Percentiles rank a stretch among this genome's conserved stretches.
Conservation (phyloP, 441 rosid species). For the Euphorbia schlechtendalii region DNA sequence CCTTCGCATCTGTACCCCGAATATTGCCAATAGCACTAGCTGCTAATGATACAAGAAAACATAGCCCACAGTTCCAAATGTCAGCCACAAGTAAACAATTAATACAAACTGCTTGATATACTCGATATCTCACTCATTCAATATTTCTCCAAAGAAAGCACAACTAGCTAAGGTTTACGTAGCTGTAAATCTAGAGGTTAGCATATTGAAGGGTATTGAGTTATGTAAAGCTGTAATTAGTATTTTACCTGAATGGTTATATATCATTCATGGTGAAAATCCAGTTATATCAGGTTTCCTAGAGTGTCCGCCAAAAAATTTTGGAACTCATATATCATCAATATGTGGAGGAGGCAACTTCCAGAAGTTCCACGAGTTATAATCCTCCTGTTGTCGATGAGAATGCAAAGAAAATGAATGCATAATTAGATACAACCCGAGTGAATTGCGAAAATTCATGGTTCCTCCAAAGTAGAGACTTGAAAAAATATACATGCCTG, state of each 20-base stretch:
- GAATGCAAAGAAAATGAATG: background rate
- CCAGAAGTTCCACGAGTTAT: conserved; percentile 93
- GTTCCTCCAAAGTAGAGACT: background rate
- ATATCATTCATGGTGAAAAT: conserved; percentile 7
- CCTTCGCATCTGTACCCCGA: conserved; percentile 19
- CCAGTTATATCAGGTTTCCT: conserved; percentile 8
- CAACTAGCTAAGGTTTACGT: background rate
- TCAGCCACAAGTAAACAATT: background rate
- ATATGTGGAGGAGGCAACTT: conserved; percentile 59
- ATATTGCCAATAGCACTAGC: conserved; percentile 12
- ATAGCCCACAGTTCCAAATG: background rate
- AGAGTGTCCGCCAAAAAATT: conserved; percentile 3
- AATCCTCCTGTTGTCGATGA: conserved; percentile 62
- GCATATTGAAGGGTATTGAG: background rate
- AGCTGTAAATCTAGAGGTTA: background rate
- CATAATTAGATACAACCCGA: conserved; percentile 4
- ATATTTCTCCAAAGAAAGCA: background rate
- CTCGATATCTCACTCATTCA: too few relatives aligned
- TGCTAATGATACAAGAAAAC: background rate
- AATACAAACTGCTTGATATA: background rate
- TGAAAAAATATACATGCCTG: conserved; percentile 4
- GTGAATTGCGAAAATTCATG: background rate
- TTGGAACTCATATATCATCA: conserved; percentile 32
- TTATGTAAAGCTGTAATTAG: background rate
- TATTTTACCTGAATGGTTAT: conserved; percentile 29